Evolutionary conservation across 2,329 filamentous ascomycete genomes (phyloP).

Genomic region (Xylariales sp.): DNA sequence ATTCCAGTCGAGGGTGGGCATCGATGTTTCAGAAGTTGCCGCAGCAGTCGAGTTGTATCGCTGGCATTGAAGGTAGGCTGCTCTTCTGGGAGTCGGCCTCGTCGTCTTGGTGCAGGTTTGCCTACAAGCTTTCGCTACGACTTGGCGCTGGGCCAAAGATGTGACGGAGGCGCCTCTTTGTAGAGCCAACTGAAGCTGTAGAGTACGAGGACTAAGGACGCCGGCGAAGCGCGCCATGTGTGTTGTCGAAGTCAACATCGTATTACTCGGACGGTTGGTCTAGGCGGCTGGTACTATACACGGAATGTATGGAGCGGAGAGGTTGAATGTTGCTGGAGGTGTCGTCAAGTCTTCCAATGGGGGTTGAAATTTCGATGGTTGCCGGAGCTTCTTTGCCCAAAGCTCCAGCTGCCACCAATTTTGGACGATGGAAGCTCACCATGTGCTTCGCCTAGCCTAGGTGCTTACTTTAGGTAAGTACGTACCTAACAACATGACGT

Average conservation of each 20-base stretch:
- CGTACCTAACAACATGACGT: no score
- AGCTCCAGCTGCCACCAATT: no score
- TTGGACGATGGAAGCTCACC: no score
- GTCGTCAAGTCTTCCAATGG: background rate
- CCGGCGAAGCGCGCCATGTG: constrained; percentile 23
- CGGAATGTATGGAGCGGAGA: no score
- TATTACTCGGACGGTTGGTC: background rate
- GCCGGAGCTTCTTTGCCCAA: background rate
- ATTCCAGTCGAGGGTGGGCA: constrained; percentile 69
- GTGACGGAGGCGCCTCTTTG: constrained; percentile 19
- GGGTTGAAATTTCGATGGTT: background rate
- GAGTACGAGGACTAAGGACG: constrained; percentile 21
- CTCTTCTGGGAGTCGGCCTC: constrained; percentile 7
- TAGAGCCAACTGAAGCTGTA: constrained; percentile 22
- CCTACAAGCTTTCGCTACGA: constrained; percentile 13
- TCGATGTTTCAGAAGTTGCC: constrained; percentile 20
- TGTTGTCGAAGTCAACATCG: constrained; percentile 11
- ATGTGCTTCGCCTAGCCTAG: no score
- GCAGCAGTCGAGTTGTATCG: constrained; percentile 24
- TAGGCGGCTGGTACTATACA: background rate
- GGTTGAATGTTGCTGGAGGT: no score
- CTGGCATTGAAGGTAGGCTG: constrained; percentile 17
- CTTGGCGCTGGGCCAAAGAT: constrained; percentile 18
- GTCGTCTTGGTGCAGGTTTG: background rate
- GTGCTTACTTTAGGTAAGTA: no score